Conservation (phyloP, 495 filamentous ascomycete species). For the Daldinia childiae region DNA sequence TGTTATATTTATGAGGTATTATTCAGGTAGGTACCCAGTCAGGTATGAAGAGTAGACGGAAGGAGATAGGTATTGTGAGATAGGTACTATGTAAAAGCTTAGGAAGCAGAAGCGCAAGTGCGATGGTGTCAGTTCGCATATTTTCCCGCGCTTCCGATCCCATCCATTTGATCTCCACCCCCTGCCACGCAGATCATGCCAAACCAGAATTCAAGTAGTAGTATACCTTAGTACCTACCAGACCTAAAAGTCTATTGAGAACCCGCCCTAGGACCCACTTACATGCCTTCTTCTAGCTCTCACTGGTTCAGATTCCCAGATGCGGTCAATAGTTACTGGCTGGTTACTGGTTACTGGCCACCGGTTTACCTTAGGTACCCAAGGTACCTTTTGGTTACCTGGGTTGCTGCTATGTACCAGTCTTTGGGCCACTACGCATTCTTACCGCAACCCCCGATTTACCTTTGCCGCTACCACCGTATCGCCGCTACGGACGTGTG, state of each 20-base stretch:
- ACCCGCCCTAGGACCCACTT: conserved; percentile 9
- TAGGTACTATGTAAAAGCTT: conserved; percentile 3
- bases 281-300: conserved; percentile 12
- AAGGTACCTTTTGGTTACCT: background rate
- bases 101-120: conserved; percentile 12
- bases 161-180: conserved; percentile 24
- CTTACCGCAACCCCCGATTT: conserved; percentile 39
- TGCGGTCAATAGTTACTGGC: conserved; percentile 15
- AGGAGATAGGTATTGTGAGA: background rate
- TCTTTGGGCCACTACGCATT: conserved; percentile 4
- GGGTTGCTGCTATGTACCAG: background rate
- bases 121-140: conserved; percentile 45
- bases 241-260: background rate
- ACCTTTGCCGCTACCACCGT: conserved; percentile 36
- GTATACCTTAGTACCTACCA: no score
- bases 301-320: conserved; percentile 14
- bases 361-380: no score
- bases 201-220: conserved; percentile 21
- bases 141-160: conserved; percentile 45
- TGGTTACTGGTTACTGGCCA: background rate
- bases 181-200: conserved; percentile 40
- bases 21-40: background rate
- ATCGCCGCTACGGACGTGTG: conserved; percentile 35
- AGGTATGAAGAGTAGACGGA: background rate
- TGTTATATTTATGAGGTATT: background rate